Evolutionary conservation across 2,329 filamentous ascomycete genomes (phyloP).

Genomic region (Fusarium denticulatum): DNA sequence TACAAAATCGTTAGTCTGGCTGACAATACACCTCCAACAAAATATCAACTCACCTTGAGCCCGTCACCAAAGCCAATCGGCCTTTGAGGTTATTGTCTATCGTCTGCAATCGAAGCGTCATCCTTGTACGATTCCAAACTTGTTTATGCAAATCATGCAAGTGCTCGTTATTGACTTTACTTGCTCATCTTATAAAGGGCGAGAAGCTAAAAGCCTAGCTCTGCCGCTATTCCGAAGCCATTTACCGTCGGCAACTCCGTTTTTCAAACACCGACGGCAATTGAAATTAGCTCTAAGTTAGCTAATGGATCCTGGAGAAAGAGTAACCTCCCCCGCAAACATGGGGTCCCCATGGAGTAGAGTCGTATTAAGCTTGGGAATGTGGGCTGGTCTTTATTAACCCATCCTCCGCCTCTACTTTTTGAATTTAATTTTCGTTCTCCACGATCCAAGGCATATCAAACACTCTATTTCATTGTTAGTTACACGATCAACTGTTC

Average conservation of each 20-base stretch:
- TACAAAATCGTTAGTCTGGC: slow-evolving; percentile 20
- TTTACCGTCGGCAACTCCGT: not conserved
- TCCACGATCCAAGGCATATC: not conserved
- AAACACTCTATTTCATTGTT: not conserved
- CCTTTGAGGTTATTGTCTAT: slow-evolving; percentile 24
- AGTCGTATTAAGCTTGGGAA: not conserved
- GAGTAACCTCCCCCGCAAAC: slow-evolving; percentile 12
- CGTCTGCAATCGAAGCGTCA: slow-evolving; percentile 16
- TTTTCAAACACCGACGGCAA: slow-evolving; percentile 21
- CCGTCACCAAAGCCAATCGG: slow-evolving; percentile 34
- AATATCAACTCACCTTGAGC: slow-evolving; percentile 16
- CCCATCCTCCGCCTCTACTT: not conserved
- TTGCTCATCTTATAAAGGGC: slow-evolving; percentile 8
- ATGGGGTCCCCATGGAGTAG: slow-evolving; percentile 21
- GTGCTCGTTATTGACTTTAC: not conserved
- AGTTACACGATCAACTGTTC: not conserved
- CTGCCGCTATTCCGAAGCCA: slow-evolving; percentile 1
- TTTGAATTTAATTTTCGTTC: not conserved
- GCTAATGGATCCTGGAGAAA: slow-evolving; percentile 1
- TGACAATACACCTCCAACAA: not conserved
- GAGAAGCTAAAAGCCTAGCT: not conserved
- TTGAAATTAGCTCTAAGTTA: not conserved
- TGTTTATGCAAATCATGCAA: not conserved
- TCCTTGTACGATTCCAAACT: not conserved
- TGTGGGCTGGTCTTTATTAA: slow-evolving; percentile 22